Base-by-base conservation (phyloP, 352 stramenopile genomes). In the Pythium pyrilobum region DNA sequence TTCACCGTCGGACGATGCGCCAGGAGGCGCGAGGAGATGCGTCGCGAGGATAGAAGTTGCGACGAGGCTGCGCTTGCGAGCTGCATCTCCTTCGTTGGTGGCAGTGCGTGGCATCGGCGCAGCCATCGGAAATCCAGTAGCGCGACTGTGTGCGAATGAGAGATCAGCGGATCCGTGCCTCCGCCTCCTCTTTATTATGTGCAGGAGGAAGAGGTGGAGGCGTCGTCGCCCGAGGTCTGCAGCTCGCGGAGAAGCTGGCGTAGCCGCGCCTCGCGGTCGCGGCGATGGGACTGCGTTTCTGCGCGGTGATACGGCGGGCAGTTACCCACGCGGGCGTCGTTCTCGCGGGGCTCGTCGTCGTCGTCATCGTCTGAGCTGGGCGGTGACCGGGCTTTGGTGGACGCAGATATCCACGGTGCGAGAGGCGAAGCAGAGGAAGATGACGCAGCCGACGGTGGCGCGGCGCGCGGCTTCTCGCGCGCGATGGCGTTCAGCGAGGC, bases 401-500 rank as follows among this genome's bases (percentile, higher is more conserved):
- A 11, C 2, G 34, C 42, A 13, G 42, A 40, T 11, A 18, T 45
- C 6, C 16, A 24, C 6, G 33, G 20, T 13, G 34, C 41, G 8
- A 28, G 4, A 15, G 20, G 37, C 21, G 29, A 46, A 3, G 53
- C 18, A 11, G 53, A 55, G 25, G 48, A 46, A 8, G 43, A 25
- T 29, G 18, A 28, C 2, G 43, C n/a, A 29, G 43, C 12, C 7
- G 43, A 38, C 27, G 54, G 18, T 44, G 54, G 21, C 0, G 40
- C 11, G 15, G 16, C 7, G 4, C 52, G 52, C 13, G 55, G 61
- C 34, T 58, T 59, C 10, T 68, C 66, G 24, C 54, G 63, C 3
- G 74, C 71, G 16, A 89, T 82, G 27, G 71, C 62, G 20, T 74
- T 82, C 18, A 89, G 55, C 5, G 78, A 89, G 38, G 65, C 65